Conservation (phyloP, 2,329 filamentous ascomycete genomes). For the Penicillium sp. region DNA sequence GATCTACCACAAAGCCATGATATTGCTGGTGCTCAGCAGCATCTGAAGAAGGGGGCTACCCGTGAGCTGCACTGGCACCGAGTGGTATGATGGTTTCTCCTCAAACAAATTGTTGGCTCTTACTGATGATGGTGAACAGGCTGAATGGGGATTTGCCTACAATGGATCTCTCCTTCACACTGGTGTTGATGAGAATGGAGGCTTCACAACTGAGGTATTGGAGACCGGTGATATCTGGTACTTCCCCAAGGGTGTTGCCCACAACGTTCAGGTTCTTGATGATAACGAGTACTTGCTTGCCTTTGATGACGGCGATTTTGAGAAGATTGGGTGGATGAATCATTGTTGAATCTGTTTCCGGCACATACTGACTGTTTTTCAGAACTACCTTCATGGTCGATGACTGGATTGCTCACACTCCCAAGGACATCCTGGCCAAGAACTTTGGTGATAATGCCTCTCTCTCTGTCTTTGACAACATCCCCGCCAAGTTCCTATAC, state of each 20-base stretch:
- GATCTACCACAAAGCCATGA: constrained; percentile 70
- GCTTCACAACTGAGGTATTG: constrained; percentile 59
- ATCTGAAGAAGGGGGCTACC: constrained; percentile 69
- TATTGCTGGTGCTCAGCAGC: constrained; percentile 71
- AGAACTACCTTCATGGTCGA: constrained; percentile 75
- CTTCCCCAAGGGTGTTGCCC: constrained; percentile 69
- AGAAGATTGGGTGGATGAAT: constrained; percentile 60
- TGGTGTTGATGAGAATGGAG: constrained; percentile 68
- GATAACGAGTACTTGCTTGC: constrained; percentile 72
- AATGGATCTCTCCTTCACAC: constrained; percentile 63
- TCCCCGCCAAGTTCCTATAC: constrained; percentile 66
- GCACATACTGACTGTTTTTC: background rate
- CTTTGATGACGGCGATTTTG: constrained; percentile 72
- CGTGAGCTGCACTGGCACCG: constrained; percentile 72
- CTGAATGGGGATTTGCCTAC: constrained; percentile 71
- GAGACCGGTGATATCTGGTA: constrained; percentile 71
- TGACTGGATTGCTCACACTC: constrained; percentile 73
- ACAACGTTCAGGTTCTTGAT: constrained; percentile 66
- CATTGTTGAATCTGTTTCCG: background rate
- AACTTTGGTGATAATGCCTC: constrained; percentile 69
- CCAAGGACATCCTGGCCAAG: constrained; percentile 67
- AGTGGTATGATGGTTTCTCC: constrained; percentile 56
- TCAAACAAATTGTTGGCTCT: background rate
- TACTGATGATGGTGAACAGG: constrained; percentile 46
- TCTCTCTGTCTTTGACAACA: constrained; percentile 65